A percentile compares a stretch with the other conserved stretches of the same genome.
Conservation (phyloP, 2,329 filamentous ascomycete genomes). For the Xylaria sp. region DNA sequence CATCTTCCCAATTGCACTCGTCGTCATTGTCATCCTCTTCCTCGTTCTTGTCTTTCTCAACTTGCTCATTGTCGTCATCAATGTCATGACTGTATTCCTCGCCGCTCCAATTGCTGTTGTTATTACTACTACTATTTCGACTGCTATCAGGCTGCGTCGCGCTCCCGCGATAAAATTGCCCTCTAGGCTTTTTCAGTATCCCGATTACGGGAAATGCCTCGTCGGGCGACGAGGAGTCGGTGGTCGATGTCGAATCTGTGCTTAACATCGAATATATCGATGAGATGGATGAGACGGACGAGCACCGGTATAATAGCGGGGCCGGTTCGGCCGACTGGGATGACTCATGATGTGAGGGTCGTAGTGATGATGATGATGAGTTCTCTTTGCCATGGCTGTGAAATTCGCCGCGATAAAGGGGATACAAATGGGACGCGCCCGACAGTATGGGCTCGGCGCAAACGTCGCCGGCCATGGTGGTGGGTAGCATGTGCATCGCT, state of each 20-base stretch:
- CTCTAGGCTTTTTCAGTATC: constrained; percentile 30
- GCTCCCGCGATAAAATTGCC: too few relatives aligned
- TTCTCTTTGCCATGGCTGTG: neutral
- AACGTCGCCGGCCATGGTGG: constrained; percentile 1
- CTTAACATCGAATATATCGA: constrained; percentile 22
- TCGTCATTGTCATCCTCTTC: neutral
- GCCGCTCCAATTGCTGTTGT: neutral
- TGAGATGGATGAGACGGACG: constrained; percentile 25
- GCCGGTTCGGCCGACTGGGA: constrained; percentile 13
- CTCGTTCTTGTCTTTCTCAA: neutral
- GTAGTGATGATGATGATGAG: neutral
- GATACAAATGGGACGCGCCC: neutral
- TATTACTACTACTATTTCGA: neutral
- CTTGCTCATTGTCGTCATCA: neutral
- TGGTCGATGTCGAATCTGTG: constrained; percentile 8
- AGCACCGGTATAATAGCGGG: constrained; percentile 25
- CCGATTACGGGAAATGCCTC: neutral
- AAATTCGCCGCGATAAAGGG: neutral
- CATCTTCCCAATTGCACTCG: constrained; percentile 13
- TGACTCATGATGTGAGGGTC: constrained; percentile 1
- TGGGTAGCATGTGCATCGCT: neutral
- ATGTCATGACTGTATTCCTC: neutral
- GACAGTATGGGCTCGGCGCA: neutral
- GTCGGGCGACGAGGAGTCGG: constrained; percentile 8
- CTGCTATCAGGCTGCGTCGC: neutral